Evolutionary conservation across 805 yeast genomes (phyloP).

Genomic region (Starmerella khaoyaiensis): DNA sequence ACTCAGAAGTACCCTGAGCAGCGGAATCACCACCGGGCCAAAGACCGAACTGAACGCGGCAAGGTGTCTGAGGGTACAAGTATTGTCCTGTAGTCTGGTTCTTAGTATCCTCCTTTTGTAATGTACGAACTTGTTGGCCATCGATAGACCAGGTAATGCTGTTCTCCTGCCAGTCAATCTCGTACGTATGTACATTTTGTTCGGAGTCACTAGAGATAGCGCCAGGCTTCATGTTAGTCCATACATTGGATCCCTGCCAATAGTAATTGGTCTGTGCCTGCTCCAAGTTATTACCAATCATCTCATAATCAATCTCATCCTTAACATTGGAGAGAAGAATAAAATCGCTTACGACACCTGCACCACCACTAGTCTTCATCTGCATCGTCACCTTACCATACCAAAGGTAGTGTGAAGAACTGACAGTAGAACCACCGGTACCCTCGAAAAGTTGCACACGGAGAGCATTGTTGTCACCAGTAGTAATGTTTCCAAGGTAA

Average conservation of each 20-base stretch:
- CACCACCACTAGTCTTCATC: slow-evolving; percentile 58
- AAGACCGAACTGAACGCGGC: slow-evolving; percentile 55
- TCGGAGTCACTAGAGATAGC: slow-evolving; percentile 40
- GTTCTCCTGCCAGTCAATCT: slow-evolving; percentile 73
- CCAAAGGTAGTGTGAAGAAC: slow-evolving; percentile 73
- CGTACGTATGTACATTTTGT: slow-evolving; percentile 59
- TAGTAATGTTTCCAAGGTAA: slow-evolving; percentile 40
- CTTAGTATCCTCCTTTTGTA: slow-evolving; percentile 43
- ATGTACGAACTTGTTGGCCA: slow-evolving; percentile 52
- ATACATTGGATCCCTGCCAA: slow-evolving; percentile 59
- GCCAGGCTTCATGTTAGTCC: slow-evolving; percentile 41
- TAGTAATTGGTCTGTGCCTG: slow-evolving; percentile 68
- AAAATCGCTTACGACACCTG: slow-evolving; percentile 75
- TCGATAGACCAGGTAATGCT: slow-evolving; percentile 58
- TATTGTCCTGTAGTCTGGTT: slow-evolving; percentile 45
- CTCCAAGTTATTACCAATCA: slow-evolving; percentile 60
- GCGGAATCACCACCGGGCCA: slow-evolving; percentile 43
- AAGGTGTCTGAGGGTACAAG: slow-evolving; percentile 85
- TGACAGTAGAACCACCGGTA: slow-evolving; percentile 63
- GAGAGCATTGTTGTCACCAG: slow-evolving; percentile 38
- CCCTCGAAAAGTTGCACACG: slow-evolving; percentile 68
- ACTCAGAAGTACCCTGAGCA: slow-evolving; percentile 49
- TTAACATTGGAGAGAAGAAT: slow-evolving; percentile 71
- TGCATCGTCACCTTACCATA: slow-evolving; percentile 66
- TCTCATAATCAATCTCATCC: slow-evolving; percentile 86